Conservation (phyloP, 2,329 filamentous ascomycete species). For the Didymella exigua region DNA sequence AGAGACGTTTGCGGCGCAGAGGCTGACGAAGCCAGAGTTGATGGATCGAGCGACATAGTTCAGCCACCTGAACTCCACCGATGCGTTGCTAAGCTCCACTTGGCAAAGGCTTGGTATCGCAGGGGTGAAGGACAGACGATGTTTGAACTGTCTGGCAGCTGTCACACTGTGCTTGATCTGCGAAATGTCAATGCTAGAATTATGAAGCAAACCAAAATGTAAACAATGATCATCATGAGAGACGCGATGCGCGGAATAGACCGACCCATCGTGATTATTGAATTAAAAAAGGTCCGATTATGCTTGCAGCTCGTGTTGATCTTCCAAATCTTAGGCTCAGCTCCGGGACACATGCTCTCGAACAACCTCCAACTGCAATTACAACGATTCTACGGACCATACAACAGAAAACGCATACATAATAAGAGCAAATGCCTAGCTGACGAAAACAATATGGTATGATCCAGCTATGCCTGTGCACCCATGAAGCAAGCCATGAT, state of each 20-base stretch:
- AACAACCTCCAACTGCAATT: conserved; percentile 3
- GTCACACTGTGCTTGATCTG: conserved; percentile 3
- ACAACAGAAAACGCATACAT: background rate
- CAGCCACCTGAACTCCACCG: conserved; percentile 4
- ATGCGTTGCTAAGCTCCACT: conserved; percentile 27
- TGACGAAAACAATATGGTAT: conserved; percentile 1
- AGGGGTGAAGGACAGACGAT: background rate
- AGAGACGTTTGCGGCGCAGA: conserved; percentile 6
- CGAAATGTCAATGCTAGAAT: background rate
- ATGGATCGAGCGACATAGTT: background rate
- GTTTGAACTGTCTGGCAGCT: conserved; percentile 3
- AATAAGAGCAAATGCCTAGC: background rate
- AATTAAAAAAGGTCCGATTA: conserved; percentile 8
- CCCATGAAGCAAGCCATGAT: conserved; percentile 1
- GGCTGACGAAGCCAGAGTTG: background rate
- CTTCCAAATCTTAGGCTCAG: conserved; percentile 5
- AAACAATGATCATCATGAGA: background rate
- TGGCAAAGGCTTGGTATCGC: conserved; percentile 29
- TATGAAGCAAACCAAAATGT: background rate
- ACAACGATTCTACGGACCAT: background rate
- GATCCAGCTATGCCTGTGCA: background rate
- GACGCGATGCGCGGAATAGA: no score
- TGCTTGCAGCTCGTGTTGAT: background rate
- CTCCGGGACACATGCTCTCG: background rate
- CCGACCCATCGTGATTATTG: background rate